Evolutionary conservation across 768 basidiomycete genomes (phyloP).

Genomic region (Holtermannia corniformis): DNA sequence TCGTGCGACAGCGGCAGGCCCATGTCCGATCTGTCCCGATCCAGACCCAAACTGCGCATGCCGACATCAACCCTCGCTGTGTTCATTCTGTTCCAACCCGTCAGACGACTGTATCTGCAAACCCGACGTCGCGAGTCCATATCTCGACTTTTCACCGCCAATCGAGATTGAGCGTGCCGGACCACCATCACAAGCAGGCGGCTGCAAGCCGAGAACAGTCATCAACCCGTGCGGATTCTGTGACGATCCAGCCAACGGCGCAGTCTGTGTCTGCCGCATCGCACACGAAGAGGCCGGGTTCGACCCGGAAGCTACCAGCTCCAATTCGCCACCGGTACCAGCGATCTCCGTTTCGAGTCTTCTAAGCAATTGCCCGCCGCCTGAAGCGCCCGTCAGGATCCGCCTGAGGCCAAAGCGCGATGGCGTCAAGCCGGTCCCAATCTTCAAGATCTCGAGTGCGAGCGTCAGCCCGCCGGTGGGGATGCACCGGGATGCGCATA

Average conservation of each 20-base stretch:
- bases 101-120: background rate
- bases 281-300: background rate
- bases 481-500: no score
- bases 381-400: background rate
- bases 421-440: background rate
- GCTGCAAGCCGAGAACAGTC: no score
- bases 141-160: background rate
- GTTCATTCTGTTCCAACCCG: background rate
- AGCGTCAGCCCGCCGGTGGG: no score
- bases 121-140: background rate
- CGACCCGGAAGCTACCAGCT: no score
- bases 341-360: background rate
- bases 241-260: background rate
- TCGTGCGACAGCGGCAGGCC: background rate
- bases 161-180: no score
- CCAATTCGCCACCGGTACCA: no score
- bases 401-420: background rate
- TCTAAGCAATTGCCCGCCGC: background rate
- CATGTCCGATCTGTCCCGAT: constrained; percentile 32
- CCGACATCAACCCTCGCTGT: constrained; percentile 12
- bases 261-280: background rate
- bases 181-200: no score
- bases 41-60: constrained; percentile 37
- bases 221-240: background rate
- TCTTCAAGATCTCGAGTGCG: background rate